A percentile compares a stretch with the other conserved stretches of the same genome.
phyloP scores from a whole-genome alignment of 2,329 filamentous ascomycete genomes.

The Talaromyces sp. region DNA sequence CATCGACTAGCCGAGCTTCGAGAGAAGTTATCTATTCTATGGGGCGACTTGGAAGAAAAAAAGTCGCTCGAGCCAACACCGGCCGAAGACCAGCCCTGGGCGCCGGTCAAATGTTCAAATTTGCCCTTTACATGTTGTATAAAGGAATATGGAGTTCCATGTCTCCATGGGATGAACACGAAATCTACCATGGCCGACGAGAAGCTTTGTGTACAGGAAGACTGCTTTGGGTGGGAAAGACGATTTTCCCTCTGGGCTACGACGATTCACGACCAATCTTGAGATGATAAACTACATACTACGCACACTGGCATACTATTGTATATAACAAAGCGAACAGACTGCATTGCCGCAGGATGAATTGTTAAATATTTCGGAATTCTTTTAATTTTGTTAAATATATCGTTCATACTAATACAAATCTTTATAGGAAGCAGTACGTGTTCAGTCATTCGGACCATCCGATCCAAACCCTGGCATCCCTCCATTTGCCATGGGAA shows the following conservation, averaged over 20 bases:
- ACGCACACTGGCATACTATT: no score
- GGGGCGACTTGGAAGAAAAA: slow-evolving; percentile 81
- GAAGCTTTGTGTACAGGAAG: slow-evolving; percentile 42
- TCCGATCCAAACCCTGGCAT: not conserved
- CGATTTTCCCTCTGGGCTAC: slow-evolving; percentile 68
- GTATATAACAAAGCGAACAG: not conserved
- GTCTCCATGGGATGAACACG: slow-evolving; percentile 38
- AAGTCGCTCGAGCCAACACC: slow-evolving; percentile 49
- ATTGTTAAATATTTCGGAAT: not conserved
- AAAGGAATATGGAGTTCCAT: slow-evolving; percentile 67
- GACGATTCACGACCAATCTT: slow-evolving; percentile 49
- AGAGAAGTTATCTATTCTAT: slow-evolving; percentile 75
- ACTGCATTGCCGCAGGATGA: not conserved
- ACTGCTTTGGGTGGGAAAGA: slow-evolving; percentile 60
- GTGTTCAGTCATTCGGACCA: not conserved
- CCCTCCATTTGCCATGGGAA: not conserved
- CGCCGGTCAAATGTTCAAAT: slow-evolving; percentile 48
- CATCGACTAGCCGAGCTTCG: slow-evolving; percentile 57
- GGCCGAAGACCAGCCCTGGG: slow-evolving; percentile 19
- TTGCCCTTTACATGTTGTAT: slow-evolving; percentile 71
- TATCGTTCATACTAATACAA: slow-evolving; percentile 12
- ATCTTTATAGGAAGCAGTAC: not conserved
- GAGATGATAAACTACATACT: no score
- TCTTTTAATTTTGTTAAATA: not conserved
- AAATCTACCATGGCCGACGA: slow-evolving; percentile 38